phyloP scores from a whole-genome alignment of 441 rosid species.

The Gossypium davidsonii region DNA sequence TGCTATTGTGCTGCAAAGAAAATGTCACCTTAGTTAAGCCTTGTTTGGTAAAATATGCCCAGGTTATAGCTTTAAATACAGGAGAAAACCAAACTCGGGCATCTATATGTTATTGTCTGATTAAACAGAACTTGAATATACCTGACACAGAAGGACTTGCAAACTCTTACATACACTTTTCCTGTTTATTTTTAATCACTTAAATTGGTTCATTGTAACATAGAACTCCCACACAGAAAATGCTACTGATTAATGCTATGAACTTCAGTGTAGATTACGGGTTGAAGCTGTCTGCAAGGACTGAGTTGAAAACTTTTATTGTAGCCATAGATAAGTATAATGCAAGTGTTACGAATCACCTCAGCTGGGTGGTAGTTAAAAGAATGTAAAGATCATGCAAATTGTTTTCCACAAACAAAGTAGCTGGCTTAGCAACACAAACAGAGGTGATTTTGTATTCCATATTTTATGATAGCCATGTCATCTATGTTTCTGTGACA shows the following conservation, averaged over 20 bases:
- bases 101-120: not conserved
- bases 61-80: not conserved
- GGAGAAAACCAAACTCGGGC: not conserved
- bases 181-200: not conserved
- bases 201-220: not conserved
- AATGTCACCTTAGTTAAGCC: not conserved
- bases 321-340: not conserved
- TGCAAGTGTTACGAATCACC: not conserved
- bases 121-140: not conserved
- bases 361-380: not conserved
- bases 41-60: not conserved
- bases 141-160: not conserved
- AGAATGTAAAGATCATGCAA: not conserved
- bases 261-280: not conserved
- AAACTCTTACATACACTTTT: not conserved
- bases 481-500: no score
- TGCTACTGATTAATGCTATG: not conserved
- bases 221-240: not conserved
- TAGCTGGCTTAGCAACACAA: not conserved
- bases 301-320: not conserved
- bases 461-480: no score
- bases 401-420: not conserved
- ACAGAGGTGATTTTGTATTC: not conserved
- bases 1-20: constrained; percentile 61
- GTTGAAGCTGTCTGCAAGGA: not conserved